phyloP scores from a whole-genome alignment of 2,329 filamentous ascomycete species.

The Trichoderma polysporum region DNA sequence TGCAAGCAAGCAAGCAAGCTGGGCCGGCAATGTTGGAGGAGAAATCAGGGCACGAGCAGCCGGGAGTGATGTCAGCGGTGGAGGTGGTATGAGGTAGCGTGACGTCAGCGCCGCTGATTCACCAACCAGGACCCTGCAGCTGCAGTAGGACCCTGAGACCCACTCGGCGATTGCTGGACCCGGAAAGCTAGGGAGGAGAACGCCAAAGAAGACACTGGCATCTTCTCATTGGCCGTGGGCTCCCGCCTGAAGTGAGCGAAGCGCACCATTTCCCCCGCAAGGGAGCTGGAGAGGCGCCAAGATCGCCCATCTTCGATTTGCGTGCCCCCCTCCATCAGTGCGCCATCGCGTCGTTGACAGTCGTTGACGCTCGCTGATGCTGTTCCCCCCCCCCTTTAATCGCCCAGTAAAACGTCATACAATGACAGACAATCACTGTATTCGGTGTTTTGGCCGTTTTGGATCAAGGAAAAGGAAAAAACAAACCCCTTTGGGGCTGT shows the following conservation, averaged over 20 bases:
- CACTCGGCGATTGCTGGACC: conserved; percentile 7
- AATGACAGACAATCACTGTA: background rate
- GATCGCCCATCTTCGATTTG: conserved; percentile 19
- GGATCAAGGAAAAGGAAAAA: background rate
- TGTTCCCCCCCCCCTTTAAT: conserved; percentile 23
- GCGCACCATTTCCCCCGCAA: conserved; percentile 7
- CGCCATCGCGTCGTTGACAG: conserved; percentile 11
- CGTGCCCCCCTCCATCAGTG: background rate
- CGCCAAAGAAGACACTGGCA: conserved; percentile 13
- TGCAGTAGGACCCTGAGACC: conserved; percentile 24
- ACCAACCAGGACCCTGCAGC: conserved; percentile 30
- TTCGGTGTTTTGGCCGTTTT: background rate
- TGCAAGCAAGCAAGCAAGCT: background rate
- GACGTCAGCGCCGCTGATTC: conserved; percentile 30
- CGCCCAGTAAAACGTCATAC: conserved; percentile 12
- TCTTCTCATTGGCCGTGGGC: conserved; percentile 13
- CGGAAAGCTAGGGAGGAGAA: background rate
- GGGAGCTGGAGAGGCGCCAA: background rate
- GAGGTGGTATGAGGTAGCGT: conserved; percentile 22
- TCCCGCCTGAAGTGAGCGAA: background rate
- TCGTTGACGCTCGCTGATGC: background rate
- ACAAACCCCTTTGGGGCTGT: background rate
- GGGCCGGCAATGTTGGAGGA: background rate
- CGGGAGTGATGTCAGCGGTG: conserved; percentile 30
- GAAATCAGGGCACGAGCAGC: conserved; percentile 12